phyloP scores from a whole-genome alignment of 164 flowering plant species.

The Magnolia sinica region DNA sequence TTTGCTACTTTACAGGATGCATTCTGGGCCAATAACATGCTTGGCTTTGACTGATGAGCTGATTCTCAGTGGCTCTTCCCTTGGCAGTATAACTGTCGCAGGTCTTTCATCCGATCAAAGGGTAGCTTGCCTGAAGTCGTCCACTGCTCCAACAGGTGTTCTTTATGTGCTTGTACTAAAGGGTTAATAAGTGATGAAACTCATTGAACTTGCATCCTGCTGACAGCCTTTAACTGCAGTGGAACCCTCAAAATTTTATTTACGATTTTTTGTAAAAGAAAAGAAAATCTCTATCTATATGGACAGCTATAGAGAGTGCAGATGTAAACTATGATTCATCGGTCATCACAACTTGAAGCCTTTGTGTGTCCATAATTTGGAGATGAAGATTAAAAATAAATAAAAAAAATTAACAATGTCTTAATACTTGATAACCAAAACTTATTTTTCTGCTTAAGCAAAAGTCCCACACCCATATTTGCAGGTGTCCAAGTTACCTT shows the following conservation, averaged over 20 bases:
- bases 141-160: conserved; percentile 49
- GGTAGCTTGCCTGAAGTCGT: conserved; percentile 42
- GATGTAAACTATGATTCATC: neutral
- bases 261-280: no score
- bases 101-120: conserved; percentile 56
- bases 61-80: conserved; percentile 70
- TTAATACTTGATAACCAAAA: no score
- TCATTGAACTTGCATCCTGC: neutral
- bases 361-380: no score
- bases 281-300: neutral
- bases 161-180: neutral
- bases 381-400: no score
- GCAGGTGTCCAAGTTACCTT: no score
- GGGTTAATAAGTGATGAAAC: neutral
- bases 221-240: neutral
- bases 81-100: conserved; percentile 58
- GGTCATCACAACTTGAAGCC: neutral
- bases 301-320: neutral
- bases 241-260: neutral
- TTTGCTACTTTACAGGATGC: conserved; percentile 60
- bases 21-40: conserved; percentile 57
- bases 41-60: conserved; percentile 63
- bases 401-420: no score
- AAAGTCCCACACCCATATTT: no score
- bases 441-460: no score